These are phyloP conservation scores for Talaromyces borbonicus DNA, from an alignment of 495 filamentous ascomycete genomes.

Conservation along the genomic window DNA sequence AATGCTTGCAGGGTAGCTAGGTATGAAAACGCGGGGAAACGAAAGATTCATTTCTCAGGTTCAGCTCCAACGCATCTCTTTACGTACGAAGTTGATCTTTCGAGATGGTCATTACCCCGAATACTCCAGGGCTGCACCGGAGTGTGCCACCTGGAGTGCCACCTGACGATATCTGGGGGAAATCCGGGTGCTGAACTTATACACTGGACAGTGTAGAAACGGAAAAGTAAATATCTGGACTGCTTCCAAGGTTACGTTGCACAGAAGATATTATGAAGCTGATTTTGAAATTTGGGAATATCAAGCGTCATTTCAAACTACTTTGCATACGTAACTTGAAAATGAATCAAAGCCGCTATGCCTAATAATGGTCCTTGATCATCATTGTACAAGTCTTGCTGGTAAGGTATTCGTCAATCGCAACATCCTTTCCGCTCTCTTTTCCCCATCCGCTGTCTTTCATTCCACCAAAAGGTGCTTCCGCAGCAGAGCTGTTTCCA, in stretches of 20 bases:
- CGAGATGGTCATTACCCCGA: no score
- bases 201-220: background rate
- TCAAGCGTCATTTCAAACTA: no score
- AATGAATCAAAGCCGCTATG: no score
- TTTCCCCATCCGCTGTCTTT: constrained; percentile 40
- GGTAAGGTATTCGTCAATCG: constrained; percentile 2
- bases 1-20: no score
- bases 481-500: constrained; percentile 45
- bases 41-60: no score
- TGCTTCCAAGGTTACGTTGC: no score
- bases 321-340: no score
- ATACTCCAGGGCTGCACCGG: background rate
- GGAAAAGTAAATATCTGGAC: background rate
- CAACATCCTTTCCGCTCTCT: constrained; percentile 15
- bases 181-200: background rate
- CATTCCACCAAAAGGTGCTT: constrained; percentile 38
- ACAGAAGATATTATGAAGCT: no score
- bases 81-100: no score
- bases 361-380: constrained; percentile 11
- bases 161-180: background rate
- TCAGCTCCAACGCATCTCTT: no score
- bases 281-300: no score
- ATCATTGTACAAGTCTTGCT: constrained; percentile 2
- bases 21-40: no score
- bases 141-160: background rate